These are phyloP conservation scores for Whalleya microplaca DNA, from an alignment of 2,329 filamentous ascomycete genomes.

Conservation along the genomic window DNA sequence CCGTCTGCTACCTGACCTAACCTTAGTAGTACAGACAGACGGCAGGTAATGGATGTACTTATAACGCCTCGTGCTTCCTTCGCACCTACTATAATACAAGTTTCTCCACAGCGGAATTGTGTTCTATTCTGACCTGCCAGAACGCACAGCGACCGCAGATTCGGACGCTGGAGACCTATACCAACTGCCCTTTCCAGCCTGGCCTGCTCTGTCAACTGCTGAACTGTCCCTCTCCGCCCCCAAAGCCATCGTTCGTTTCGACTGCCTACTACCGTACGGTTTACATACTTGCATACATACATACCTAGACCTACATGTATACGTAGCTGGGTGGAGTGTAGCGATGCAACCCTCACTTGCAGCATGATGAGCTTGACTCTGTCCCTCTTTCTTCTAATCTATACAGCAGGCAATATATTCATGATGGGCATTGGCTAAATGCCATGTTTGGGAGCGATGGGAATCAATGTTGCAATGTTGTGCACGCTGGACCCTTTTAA, in stretches of 20 bases:
- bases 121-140: constrained; percentile 3
- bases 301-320: background rate
- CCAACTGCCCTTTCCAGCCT: constrained; percentile 11
- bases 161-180: constrained; percentile 14
- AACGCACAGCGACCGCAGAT: constrained; percentile 18
- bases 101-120: constrained; percentile 25
- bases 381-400: background rate
- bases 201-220: too few relatives aligned
- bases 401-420: background rate
- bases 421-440: constrained; percentile 32
- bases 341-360: background rate
- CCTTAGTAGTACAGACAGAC: constrained; percentile 4
- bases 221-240: too few relatives aligned
- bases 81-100: too few relatives aligned
- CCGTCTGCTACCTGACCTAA: background rate
- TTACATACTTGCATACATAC: too few relatives aligned
- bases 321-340: background rate
- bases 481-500: constrained; percentile 16
- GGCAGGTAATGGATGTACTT: constrained; percentile 2
- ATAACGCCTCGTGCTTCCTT: background rate
- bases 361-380: background rate
- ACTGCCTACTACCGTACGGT: constrained; percentile 1
- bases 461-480: constrained; percentile 31
- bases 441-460: constrained; percentile 30
- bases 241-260: too few relatives aligned